Base-by-base conservation (phyloP, 257 asterid species). In the Fraxinus americana region DNA sequence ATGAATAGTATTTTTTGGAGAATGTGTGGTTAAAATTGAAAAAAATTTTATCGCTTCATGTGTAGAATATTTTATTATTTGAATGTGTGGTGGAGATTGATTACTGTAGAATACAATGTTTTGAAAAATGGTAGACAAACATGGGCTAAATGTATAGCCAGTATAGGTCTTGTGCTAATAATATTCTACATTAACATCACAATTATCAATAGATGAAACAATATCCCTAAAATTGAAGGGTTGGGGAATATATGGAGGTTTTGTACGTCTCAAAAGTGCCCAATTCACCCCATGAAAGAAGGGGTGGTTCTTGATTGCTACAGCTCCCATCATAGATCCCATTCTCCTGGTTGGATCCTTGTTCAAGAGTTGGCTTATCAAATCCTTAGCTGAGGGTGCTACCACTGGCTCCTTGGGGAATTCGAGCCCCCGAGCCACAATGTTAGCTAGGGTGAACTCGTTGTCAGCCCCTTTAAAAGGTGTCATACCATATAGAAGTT, bases 281-380 rank as follows among this genome's bases (percentile, higher is more conserved):
- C 97, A 92, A 81, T 92, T 92, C 54, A 92, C 94, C 83, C 92
- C 91, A 74, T 81, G 84, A 85, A 92, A 92, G 81, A 90, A 92
- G 0, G 90, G 82, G 67, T 92, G 97, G 41, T 85, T 89, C 87
- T 90, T 92, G 74, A 92, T 82, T n/a, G 94, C 85, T 5, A 91
- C 57, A 8, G 97, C 96, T 13, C 96, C 97, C 85, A 87, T 80
- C 38, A 52, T 80, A 19, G 96, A 88, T 70, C 96, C 96, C 96
- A 90, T 86, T 75, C 96, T 89, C 89, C 82, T 86, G 25, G 71
- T 78, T 10, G 97, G 93, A 27, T 89, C 91, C 83, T 92, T 90
- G 73, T 79, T 83, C 82, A 92, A 70, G 11, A 92, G 80, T 27
- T 86, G 87, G 4, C 75, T 71, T 43, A 92, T 88, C 92, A 92